A percentile compares a stretch with the other conserved stretches of the same genome.
Conservation (phyloP, 2,329 filamentous ascomycete species). For the Aspergillus felis region DNA sequence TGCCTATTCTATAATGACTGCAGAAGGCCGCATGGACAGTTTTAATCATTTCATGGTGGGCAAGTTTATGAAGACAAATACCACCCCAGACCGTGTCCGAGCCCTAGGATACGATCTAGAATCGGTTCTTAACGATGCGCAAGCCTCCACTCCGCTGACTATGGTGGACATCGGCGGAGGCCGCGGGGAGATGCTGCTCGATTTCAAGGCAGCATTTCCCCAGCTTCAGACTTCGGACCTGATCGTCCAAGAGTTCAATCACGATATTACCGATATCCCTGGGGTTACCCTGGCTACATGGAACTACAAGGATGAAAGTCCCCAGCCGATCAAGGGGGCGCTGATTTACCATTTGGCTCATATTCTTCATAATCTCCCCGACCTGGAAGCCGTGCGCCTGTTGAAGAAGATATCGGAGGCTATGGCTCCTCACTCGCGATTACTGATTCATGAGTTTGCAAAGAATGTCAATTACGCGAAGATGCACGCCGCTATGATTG, state of each 20-base stretch:
- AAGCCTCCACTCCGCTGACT: constrained; percentile 10
- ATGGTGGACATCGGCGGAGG: constrained; percentile 40
- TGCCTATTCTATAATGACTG: constrained; percentile 36
- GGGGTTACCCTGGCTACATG: constrained; percentile 30
- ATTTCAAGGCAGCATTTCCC: constrained; percentile 33
- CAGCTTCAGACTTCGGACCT: constrained; percentile 24
- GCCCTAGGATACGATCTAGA: constrained; percentile 31
- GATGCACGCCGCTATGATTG: constrained; percentile 37
- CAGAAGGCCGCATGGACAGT: constrained; percentile 35
- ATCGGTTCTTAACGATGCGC: constrained; percentile 14
- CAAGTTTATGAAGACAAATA: constrained; percentile 34
- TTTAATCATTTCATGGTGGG: constrained; percentile 40
- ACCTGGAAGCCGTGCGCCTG: constrained; percentile 33
- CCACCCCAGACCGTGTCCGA: constrained; percentile 28
- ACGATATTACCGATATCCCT: constrained; percentile 23
- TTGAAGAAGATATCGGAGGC: constrained; percentile 34
- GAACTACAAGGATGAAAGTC: constrained; percentile 32
- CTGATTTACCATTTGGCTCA: constrained; percentile 33
- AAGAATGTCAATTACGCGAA: constrained; percentile 34
- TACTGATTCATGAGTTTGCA: constrained; percentile 35
- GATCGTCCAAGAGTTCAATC: constrained; percentile 36
- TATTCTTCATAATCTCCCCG: constrained; percentile 36
- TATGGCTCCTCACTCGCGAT: constrained; percentile 30
- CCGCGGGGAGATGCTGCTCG: constrained; percentile 34
- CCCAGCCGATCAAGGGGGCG: constrained; percentile 32